phyloP scores from a whole-genome alignment of 495 filamentous ascomycete genomes.

The Beverwykella pulmonaria region DNA sequence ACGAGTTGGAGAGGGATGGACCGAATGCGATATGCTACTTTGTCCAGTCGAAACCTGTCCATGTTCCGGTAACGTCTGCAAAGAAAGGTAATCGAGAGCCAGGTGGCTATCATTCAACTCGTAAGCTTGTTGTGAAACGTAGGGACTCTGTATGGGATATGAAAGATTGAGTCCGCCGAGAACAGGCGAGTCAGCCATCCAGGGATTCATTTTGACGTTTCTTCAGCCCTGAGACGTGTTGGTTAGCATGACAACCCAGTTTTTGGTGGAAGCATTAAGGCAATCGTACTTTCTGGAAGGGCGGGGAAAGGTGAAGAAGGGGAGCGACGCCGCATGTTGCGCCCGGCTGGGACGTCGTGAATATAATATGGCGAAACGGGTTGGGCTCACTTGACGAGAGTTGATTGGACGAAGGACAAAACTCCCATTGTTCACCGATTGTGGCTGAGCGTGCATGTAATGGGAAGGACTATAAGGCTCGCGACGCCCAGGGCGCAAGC shows the following conservation, averaged over 20 bases:
- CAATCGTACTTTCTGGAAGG: too few species aligned
- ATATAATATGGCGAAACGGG: neutral
- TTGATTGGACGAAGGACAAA: neutral
- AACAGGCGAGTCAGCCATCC: too few species aligned
- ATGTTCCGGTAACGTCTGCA: constrained; percentile 3
- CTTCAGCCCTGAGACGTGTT: too few species aligned
- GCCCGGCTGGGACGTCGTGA: neutral
- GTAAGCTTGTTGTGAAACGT: neutral
- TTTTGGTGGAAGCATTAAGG: too few species aligned
- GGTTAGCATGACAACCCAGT: too few species aligned
- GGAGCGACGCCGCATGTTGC: neutral
- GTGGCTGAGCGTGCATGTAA: too few species aligned
- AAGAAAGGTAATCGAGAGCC: neutral
- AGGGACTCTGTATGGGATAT: neutral
- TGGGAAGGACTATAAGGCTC: too few species aligned
- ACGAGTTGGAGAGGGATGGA: constrained; percentile 13
- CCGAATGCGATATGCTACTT: neutral
- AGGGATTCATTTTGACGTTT: too few species aligned
- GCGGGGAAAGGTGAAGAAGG: too few species aligned
- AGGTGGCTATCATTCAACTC: neutral
- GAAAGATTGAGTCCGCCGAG: neutral
- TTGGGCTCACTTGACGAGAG: neutral
- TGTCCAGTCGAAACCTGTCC: constrained; percentile 4
- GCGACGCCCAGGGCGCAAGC: too few species aligned
- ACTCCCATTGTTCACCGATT: neutral